A percentile compares a stretch with the other conserved stretches of the same genome.
These are phyloP conservation scores for Hypoxylon lienhwacheense DNA, from an alignment of 495 filamentous ascomycete genomes.

Conservation along the genomic window DNA sequence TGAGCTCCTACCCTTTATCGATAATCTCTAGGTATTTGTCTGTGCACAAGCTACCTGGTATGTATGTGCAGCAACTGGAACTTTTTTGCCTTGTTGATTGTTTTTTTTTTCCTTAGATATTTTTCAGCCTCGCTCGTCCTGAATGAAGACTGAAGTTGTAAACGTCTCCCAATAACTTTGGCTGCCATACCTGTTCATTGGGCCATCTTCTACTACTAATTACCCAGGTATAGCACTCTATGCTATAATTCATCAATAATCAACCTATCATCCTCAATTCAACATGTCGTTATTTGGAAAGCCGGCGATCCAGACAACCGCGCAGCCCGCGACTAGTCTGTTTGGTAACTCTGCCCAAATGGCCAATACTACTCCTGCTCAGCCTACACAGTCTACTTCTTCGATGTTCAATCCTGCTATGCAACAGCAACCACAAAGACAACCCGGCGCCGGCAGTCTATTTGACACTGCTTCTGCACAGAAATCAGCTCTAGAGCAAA, in stretches of 20 bases:
- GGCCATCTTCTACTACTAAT: slow-evolving; percentile 19
- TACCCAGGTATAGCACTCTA: slow-evolving; percentile 19
- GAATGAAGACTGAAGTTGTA: slow-evolving; percentile 32
- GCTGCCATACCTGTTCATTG: slow-evolving; percentile 5
- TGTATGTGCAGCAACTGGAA: too few relatives aligned
- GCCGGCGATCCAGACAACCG: slow-evolving; percentile 11
- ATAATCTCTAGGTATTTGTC: too few relatives aligned
- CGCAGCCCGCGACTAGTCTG: slow-evolving; percentile 1
- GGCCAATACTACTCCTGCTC: slow-evolving; percentile 13
- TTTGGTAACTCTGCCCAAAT: slow-evolving; percentile 7
- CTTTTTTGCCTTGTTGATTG: slow-evolving; percentile 39
- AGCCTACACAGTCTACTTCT: background rate
- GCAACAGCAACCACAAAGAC: slow-evolving; percentile 6
- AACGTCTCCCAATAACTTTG: slow-evolving; percentile 1
- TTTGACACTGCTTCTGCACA: slow-evolving; percentile 4
- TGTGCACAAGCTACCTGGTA: slow-evolving; percentile 30
- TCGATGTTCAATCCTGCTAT: slow-evolving; percentile 14
- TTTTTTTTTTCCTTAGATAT: too few relatives aligned
- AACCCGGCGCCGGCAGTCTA: slow-evolving; percentile 3
- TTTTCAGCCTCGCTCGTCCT: slow-evolving; percentile 40
- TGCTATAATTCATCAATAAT: background rate
- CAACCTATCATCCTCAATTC: background rate
- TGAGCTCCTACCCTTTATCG: too few relatives aligned
- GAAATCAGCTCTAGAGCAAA: too few relatives aligned
- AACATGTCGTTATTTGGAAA: slow-evolving; percentile 37